Percentiles rank a stretch among this genome's conserved stretches.
Conservation (phyloP, 1,139 yeast species). For the Eremothecium cymbalariae region DNA sequence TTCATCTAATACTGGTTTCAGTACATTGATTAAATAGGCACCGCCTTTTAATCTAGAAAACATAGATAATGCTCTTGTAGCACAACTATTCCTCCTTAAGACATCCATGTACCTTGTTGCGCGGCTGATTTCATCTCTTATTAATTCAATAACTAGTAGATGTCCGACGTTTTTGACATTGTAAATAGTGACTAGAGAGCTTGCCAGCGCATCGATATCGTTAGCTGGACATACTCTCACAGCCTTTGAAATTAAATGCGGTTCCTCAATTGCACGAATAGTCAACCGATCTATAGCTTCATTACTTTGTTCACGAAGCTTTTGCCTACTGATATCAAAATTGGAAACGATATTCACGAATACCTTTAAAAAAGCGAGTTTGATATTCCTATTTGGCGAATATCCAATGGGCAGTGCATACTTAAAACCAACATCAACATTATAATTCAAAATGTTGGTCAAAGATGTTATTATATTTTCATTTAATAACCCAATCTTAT, state of each 20-base stretch:
- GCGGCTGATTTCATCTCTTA: constrained; percentile 53
- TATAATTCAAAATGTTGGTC: constrained; percentile 61
- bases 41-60: constrained; percentile 62
- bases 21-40: constrained; percentile 45
- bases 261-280: constrained; percentile 22
- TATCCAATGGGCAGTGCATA: constrained; percentile 74
- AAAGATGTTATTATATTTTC: constrained; percentile 63
- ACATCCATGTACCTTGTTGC: constrained; percentile 63
- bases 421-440: constrained; percentile 70
- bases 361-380: constrained; percentile 69
- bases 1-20: constrained; percentile 49
- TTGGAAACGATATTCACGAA: constrained; percentile 58
- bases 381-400: constrained; percentile 54
- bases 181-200: constrained; percentile 57
- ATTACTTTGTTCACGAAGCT: constrained; percentile 28
- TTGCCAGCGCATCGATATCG: constrained; percentile 67
- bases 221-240: constrained; percentile 49
- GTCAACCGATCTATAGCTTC: constrained; percentile 27
- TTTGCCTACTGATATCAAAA: constrained; percentile 29
- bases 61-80: constrained; percentile 66
- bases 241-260: constrained; percentile 33
- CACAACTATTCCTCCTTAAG: constrained; percentile 72
- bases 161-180: constrained; percentile 48
- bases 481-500: constrained; percentile 49
- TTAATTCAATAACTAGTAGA: constrained; percentile 46